A percentile compares a stretch with the other conserved stretches of the same genome.
These are phyloP conservation scores for Symbiodinium natans DNA, from an alignment of 73 alveolate genomes.

Conservation along the genomic window DNA sequence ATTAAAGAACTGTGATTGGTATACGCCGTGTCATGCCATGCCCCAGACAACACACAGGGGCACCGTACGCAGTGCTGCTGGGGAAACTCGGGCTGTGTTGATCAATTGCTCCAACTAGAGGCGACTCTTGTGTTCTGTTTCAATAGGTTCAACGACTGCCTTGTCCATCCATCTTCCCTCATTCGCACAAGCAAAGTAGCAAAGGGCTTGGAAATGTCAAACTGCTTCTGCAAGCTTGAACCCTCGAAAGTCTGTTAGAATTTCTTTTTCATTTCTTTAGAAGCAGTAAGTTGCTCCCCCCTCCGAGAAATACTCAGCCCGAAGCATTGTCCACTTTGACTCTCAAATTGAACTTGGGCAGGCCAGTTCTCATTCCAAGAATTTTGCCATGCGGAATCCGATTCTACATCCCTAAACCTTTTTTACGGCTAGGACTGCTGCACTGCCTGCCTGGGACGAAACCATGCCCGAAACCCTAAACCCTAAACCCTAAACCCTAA, in stretches of 20 bases:
- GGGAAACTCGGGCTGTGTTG: neutral
- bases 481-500: too few relatives aligned
- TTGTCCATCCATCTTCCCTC: neutral
- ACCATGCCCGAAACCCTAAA: too few relatives aligned
- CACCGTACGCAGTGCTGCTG: neutral
- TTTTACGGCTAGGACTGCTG: neutral
- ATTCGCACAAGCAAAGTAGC: neutral
- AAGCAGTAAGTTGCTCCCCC: neutral
- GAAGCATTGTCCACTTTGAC: neutral
- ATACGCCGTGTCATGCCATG: neutral
- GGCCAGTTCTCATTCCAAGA: neutral
- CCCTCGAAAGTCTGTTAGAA: neutral
- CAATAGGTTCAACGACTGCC: neutral
- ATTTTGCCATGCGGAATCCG: too few relatives aligned
- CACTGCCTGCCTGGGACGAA: too few relatives aligned
- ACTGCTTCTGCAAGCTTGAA: neutral
- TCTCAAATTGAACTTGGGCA: neutral
- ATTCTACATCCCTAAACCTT: neutral
- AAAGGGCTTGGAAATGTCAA: neutral
- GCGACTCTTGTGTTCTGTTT: neutral
- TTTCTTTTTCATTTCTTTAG: neutral
- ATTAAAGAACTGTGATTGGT: too few relatives aligned
- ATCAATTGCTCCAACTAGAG: neutral
- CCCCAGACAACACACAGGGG: neutral
- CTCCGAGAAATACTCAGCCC: neutral